Percentiles rank a stretch among this genome's conserved stretches.
Evolutionary conservation across 2,329 filamentous ascomycete species (phyloP).

Genomic region (Penicillium freii): DNA sequence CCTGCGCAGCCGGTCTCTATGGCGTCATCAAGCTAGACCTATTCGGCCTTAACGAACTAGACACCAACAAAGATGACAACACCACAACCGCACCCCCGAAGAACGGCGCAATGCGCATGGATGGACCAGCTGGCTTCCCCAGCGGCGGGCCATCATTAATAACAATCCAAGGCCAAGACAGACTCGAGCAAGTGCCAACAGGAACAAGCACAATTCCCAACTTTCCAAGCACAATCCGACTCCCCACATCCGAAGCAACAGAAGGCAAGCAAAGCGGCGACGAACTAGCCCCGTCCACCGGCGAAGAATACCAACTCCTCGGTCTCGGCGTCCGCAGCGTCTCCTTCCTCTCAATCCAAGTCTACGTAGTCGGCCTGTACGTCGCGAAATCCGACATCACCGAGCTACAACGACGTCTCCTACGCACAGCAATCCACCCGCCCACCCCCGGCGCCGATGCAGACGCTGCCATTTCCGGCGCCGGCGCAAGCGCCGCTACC

Average conservation of each 20-base stretch:
- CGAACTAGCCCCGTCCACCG: conserved; percentile 36
- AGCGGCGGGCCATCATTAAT: conserved; percentile 34
- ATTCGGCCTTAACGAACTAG: conserved; percentile 31
- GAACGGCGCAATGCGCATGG: conserved; percentile 36
- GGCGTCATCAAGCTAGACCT: conserved; percentile 40
- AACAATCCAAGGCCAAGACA: conserved; percentile 52
- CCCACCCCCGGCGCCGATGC: conserved; percentile 19
- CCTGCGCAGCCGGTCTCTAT: conserved; percentile 43
- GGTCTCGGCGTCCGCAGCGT: conserved; percentile 87
- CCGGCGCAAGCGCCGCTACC: conserved; percentile 67
- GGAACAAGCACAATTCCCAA: conserved; percentile 75
- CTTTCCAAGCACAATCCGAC: conserved; percentile 70
- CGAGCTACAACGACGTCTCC: conserved; percentile 72
- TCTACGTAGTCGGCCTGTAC: conserved; percentile 94
- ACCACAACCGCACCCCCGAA: conserved; percentile 1
- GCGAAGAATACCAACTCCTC: conserved; percentile 74
- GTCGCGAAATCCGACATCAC: conserved; percentile 79
- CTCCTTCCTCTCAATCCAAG: conserved; percentile 83
- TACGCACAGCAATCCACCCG: conserved; percentile 61
- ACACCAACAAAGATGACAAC: conserved; percentile 15
- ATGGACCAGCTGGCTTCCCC: conserved; percentile 41
- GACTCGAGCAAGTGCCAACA: conserved; percentile 73
- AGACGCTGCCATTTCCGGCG: conserved; percentile 22
- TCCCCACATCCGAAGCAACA: conserved; percentile 51
- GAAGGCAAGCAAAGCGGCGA: conserved; percentile 38